Evolutionary conservation across 2,329 filamentous ascomycete genomes (phyloP).

Genomic region (Apiospora malaysiana): DNA sequence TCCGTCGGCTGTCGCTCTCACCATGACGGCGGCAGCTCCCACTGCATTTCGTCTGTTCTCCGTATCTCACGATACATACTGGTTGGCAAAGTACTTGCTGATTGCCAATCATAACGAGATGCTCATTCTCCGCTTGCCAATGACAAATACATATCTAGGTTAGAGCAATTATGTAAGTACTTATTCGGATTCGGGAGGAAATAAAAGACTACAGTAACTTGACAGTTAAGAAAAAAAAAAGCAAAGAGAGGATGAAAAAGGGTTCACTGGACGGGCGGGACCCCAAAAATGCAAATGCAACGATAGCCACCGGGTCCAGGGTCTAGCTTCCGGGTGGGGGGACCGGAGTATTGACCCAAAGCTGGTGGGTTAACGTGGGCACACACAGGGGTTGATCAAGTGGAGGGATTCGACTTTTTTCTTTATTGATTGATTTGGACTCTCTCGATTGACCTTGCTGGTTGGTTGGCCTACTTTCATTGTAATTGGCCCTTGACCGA

Average conservation of each 20-base stretch:
- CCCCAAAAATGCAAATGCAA: not conserved
- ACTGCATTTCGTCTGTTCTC: too few species aligned
- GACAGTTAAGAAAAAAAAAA: too few species aligned
- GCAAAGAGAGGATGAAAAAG: not conserved
- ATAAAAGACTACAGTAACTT: too few species aligned
- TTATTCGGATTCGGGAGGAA: too few species aligned
- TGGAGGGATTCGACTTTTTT: not conserved
- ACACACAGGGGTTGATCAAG: not conserved
- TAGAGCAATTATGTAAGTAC: too few species aligned
- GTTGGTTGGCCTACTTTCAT: not conserved
- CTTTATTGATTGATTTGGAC: not conserved
- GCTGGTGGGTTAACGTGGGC: not conserved
- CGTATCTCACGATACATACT: too few species aligned
- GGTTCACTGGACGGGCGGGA: not conserved
- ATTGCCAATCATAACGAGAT: too few species aligned
- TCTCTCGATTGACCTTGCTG: not conserved
- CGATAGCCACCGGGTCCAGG: constrained; percentile 13
- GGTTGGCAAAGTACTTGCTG: not conserved
- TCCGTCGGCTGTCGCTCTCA: too few species aligned
- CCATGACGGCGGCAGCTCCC: too few species aligned
- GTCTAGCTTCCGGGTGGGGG: not conserved
- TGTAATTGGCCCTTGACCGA: not conserved
- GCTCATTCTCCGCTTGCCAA: not conserved
- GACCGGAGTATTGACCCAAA: not conserved
- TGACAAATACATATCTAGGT: too few species aligned